Conservation (phyloP, 1,284 basidiomycete genomes). For the Pisolithus thermaeus region DNA sequence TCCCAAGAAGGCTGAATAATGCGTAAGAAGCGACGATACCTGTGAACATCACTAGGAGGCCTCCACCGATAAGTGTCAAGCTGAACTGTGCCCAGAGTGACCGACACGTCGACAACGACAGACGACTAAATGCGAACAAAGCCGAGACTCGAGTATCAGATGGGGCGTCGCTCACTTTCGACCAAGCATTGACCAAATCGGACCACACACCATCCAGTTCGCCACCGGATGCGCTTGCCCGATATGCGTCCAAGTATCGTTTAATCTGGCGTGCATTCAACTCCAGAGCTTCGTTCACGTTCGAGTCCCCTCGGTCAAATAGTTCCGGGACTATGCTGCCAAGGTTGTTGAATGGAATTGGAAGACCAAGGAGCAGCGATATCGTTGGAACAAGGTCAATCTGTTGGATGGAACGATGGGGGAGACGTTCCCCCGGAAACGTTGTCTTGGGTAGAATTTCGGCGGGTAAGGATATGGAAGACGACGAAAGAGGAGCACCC, state of each 20-base stretch:
- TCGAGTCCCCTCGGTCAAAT: slow-evolving; percentile 50
- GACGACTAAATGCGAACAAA: slow-evolving; percentile 53
- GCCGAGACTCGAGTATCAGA: slow-evolving; percentile 32
- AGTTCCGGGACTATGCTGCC: slow-evolving; percentile 89
- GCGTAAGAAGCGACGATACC: slow-evolving; percentile 43
- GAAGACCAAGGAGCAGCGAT: slow-evolving; percentile 86
- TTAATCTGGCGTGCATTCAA: slow-evolving; percentile 78
- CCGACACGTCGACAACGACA: slow-evolving; percentile 69
- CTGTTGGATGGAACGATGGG: slow-evolving; percentile 77
- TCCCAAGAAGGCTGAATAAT: slow-evolving; percentile 40
- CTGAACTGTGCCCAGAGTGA: slow-evolving; percentile 96
- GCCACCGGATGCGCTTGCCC: slow-evolving; percentile 56
- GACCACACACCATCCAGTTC: slow-evolving; percentile 68
- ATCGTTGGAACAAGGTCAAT: slow-evolving; percentile 93
- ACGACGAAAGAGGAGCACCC: slow-evolving; percentile 38
- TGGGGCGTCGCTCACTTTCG: slow-evolving; percentile 20
- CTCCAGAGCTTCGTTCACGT: slow-evolving; percentile 52
- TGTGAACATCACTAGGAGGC: slow-evolving; percentile 46
- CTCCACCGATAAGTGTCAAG: slow-evolving; percentile 67
- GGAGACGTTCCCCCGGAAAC: slow-evolving; percentile 55
- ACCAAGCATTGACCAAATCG: slow-evolving; percentile 46
- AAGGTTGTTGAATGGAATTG: slow-evolving; percentile 94
- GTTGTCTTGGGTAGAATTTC: slow-evolving; percentile 46
- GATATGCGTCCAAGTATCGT: slow-evolving; percentile 75
- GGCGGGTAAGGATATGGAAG: slow-evolving; percentile 34